phyloP scores from a whole-genome alignment of 371 early-diverging fungal species.

The Encephalitozoon intestinalis region DNA sequence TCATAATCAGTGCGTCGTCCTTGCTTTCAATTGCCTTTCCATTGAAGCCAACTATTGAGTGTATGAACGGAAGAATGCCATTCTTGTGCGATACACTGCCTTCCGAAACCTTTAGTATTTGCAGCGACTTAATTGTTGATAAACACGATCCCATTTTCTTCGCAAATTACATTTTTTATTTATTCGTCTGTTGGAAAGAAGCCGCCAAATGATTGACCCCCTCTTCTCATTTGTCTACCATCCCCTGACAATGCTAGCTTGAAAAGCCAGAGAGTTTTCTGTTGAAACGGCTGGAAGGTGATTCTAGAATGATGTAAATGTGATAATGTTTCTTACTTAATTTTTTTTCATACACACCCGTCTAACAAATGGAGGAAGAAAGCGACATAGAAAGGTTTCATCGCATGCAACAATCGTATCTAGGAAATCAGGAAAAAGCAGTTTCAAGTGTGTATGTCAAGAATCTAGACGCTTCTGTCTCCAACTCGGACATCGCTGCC shows the following conservation, averaged over 20 bases:
- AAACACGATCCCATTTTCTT: constrained; percentile 24
- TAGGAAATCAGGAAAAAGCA: not conserved
- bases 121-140: constrained; percentile 31
- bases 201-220: not conserved
- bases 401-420: not conserved
- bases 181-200: not conserved
- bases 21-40: constrained; percentile 12
- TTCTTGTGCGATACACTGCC: constrained; percentile 27
- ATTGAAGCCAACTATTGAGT: constrained; percentile 43
- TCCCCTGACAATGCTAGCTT: not conserved
- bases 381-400: not conserved
- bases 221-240: not conserved
- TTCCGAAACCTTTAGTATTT: constrained; percentile 48
- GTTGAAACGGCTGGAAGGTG: not conserved
- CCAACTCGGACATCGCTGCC: not conserved
- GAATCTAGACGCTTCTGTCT: not conserved
- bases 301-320: not conserved
- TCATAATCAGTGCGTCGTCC: constrained; percentile 36
- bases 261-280: not conserved
- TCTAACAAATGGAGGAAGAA: not conserved
- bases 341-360: not conserved
- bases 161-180: not conserved
- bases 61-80: constrained; percentile 49
- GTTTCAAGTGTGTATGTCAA: not conserved
- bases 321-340: not conserved